These are phyloP conservation scores for Escallonia rubra DNA, from an alignment of 129 eudicot genomes.

Conservation along the genomic window DNA sequence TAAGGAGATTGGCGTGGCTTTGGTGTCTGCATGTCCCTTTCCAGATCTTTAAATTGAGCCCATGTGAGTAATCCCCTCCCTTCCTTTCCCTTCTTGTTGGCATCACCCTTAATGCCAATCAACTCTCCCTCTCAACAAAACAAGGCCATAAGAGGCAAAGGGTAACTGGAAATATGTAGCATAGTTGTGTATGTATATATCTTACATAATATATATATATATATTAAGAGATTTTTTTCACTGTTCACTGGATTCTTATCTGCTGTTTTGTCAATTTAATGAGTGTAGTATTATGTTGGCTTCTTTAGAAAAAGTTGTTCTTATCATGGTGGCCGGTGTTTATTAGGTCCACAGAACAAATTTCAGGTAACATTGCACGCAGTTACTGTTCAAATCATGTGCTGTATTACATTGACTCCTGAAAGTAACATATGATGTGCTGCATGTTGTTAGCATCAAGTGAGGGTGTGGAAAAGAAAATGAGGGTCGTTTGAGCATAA, in stretches of 20 bases:
- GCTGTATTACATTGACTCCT: no score
- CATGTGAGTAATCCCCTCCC: background rate
- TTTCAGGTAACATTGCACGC: no score
- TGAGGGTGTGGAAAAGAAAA: no score
- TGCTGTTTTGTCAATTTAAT: background rate
- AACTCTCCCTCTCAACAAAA: background rate
- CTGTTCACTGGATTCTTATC: background rate
- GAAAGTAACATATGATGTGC: no score
- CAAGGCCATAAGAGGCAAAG: background rate
- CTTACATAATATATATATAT: background rate
- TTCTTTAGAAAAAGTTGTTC: background rate
- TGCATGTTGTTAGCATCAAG: no score
- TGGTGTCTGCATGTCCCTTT: constrained; percentile 32
- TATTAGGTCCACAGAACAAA: background rate
- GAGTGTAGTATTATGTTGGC: background rate
- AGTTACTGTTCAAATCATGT: no score
- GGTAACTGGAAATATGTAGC: no score
- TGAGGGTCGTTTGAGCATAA: no score
- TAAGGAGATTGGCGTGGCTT: constrained; percentile 35
- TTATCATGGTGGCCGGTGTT: background rate
- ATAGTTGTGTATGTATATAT: no score
- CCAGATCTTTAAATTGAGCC: constrained; percentile 1
- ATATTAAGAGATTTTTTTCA: background rate
- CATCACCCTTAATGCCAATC: background rate
- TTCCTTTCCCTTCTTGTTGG: background rate